phyloP scores from a whole-genome alignment of 2,329 filamentous ascomycete species.

The Seiridium cupressi region DNA sequence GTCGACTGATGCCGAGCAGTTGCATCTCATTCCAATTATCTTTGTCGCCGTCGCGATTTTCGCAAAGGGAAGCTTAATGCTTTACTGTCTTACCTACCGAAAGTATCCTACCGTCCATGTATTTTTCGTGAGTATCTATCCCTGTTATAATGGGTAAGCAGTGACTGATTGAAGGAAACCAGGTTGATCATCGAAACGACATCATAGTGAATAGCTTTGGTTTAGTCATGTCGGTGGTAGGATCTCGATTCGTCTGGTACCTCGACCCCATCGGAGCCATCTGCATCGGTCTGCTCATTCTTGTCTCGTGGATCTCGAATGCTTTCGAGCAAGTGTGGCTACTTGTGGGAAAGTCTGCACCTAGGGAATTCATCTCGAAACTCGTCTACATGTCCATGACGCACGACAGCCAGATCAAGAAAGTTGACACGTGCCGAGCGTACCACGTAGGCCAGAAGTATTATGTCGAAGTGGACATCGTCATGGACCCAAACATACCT shows the following conservation, averaged over 20 bases:
- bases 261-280: constrained; percentile 62
- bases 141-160: neutral
- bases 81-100: constrained; percentile 52
- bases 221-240: constrained; percentile 53
- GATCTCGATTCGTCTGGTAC: constrained; percentile 54
- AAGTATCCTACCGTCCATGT: constrained; percentile 54
- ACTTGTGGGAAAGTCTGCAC: constrained; percentile 60
- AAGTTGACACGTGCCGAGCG: constrained; percentile 59
- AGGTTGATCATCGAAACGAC: constrained; percentile 56
- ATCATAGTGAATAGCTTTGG: constrained; percentile 55
- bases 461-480: constrained; percentile 62
- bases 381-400: constrained; percentile 55
- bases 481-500: constrained; percentile 55
- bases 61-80: constrained; percentile 49
- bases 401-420: constrained; percentile 51
- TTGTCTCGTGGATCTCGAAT: constrained; percentile 60
- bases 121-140: constrained; percentile 41
- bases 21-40: constrained; percentile 52
- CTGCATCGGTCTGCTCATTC: constrained; percentile 57
- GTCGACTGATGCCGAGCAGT: constrained; percentile 35
- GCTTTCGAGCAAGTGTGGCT: constrained; percentile 62
- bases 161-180: neutral
- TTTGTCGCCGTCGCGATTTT: constrained; percentile 54
- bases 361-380: constrained; percentile 53
- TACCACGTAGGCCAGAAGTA: constrained; percentile 62